Evolutionary conservation across 2,329 filamentous ascomycete genomes (phyloP).

Genomic region (Falciphora oryzae): DNA sequence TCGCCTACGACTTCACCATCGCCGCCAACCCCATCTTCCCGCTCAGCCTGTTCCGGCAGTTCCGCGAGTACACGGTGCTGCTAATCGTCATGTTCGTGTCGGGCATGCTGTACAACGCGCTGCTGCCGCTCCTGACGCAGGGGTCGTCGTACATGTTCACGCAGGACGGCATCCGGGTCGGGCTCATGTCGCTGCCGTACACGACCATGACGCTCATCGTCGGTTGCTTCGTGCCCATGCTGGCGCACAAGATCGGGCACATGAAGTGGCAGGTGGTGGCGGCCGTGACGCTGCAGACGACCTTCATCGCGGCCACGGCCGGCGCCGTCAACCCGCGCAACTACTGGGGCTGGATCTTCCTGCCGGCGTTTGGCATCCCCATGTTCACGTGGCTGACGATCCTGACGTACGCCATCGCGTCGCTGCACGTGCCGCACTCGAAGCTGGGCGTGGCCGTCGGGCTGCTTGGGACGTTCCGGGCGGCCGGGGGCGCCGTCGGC

Average conservation of each 20-base stretch:
- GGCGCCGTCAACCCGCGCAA: neutral
- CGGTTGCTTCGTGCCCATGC: constrained; percentile 24
- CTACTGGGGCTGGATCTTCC: constrained; percentile 6
- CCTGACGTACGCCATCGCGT: constrained; percentile 23
- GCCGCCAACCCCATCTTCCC: constrained; percentile 22
- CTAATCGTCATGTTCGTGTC: constrained; percentile 26
- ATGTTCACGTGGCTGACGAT: constrained; percentile 27
- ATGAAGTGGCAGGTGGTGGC: constrained; percentile 24
- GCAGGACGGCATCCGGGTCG: constrained; percentile 23
- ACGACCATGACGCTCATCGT: constrained; percentile 19
- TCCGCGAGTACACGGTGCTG: constrained; percentile 24
- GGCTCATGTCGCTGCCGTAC: constrained; percentile 11
- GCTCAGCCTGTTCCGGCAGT: constrained; percentile 21
- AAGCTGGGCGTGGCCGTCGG: constrained; percentile 26
- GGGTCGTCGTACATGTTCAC: constrained; percentile 26
- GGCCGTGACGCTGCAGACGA: constrained; percentile 24
- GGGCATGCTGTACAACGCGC: constrained; percentile 23
- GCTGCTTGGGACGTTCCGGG: constrained; percentile 25
- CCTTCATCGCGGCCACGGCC: constrained; percentile 19
- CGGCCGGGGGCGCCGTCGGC: constrained; percentile 26
- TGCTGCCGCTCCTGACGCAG: constrained; percentile 24
- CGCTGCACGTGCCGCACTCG: constrained; percentile 24
- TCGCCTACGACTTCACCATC: constrained; percentile 20
- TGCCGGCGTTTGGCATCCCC: constrained; percentile 18
- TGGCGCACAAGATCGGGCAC: constrained; percentile 26